Evolutionary conservation across 495 filamentous ascomycete genomes (phyloP).

Genomic region (Hypoxylon cercidicola): DNA sequence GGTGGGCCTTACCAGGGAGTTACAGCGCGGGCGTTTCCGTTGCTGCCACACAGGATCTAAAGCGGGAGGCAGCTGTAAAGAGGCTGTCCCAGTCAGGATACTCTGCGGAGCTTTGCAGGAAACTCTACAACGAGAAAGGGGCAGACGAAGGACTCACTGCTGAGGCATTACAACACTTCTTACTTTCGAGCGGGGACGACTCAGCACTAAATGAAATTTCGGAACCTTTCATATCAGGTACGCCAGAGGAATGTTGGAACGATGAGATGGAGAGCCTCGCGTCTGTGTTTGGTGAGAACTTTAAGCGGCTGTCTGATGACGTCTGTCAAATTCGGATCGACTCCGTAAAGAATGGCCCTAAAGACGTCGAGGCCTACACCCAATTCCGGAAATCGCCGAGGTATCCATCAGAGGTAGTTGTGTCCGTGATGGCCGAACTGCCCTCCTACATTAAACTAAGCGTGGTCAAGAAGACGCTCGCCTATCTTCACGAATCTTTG

Average conservation of each 20-base stretch:
- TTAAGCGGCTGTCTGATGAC: constrained; percentile 62
- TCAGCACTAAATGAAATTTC: constrained; percentile 12
- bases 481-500: constrained; percentile 72
- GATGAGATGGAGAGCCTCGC: constrained; percentile 84
- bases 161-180: constrained; percentile 75
- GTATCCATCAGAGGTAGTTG: constrained; percentile 83
- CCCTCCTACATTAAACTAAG: constrained; percentile 94
- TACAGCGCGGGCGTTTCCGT: constrained; percentile 90
- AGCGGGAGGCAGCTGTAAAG: constrained; percentile 80
- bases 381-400: constrained; percentile 63
- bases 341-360: constrained; percentile 55
- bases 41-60: constrained; percentile 75
- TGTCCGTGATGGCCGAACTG: constrained; percentile 74
- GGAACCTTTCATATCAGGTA: constrained; percentile 52
- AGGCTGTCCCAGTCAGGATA: constrained; percentile 86
- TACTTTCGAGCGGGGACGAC: constrained; percentile 62
- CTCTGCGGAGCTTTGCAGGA: constrained; percentile 81
- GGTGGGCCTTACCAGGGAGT: constrained; percentile 88
- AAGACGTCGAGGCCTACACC: constrained; percentile 55
- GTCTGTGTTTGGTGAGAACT: constrained; percentile 81
- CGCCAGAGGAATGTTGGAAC: constrained; percentile 73
- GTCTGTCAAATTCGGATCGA: constrained; percentile 71
- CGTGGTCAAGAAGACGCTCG: constrained; percentile 79
- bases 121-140: constrained; percentile 70
- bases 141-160: constrained; percentile 85